Evolutionary conservation across 306 rosid genomes (phyloP).

Genomic region (Acmispon strigosus): DNA sequence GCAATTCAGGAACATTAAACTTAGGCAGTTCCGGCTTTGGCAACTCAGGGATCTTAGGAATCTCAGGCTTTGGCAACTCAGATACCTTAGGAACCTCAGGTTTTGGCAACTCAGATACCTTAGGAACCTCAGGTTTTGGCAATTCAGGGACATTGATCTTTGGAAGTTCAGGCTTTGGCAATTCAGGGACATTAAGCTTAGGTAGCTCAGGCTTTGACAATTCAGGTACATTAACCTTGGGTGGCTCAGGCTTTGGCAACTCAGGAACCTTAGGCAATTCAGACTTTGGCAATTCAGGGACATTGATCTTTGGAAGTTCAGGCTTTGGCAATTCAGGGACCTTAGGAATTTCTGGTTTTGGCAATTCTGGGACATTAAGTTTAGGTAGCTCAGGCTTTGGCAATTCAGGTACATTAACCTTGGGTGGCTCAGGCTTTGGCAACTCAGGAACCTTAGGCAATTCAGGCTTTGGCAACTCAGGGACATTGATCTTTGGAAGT

Average conservation of each 20-base stretch:
- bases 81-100: background rate
- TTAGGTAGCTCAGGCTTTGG: background rate
- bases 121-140: background rate
- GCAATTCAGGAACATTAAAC: background rate
- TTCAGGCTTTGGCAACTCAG: background rate
- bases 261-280: background rate
- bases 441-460: background rate
- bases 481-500: background rate
- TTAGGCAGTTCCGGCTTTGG: background rate
- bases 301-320: background rate
- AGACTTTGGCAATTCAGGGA: background rate
- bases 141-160: background rate
- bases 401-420: background rate
- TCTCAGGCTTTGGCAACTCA: background rate
- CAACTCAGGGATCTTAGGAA: background rate
- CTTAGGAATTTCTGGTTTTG: background rate
- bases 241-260: background rate
- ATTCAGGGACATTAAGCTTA: background rate
- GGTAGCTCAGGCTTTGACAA: background rate
- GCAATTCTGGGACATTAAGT: background rate
- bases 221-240: background rate
- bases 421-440: background rate
- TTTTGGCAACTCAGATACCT: background rate
- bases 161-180: background rate
- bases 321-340: background rate